Evolutionary conservation across 192 early-diverging fungal genomes (phyloP), one percentile per base, ranked within the genome.

Genomic region (Gaertneriomyces semiglobifer): DNA sequence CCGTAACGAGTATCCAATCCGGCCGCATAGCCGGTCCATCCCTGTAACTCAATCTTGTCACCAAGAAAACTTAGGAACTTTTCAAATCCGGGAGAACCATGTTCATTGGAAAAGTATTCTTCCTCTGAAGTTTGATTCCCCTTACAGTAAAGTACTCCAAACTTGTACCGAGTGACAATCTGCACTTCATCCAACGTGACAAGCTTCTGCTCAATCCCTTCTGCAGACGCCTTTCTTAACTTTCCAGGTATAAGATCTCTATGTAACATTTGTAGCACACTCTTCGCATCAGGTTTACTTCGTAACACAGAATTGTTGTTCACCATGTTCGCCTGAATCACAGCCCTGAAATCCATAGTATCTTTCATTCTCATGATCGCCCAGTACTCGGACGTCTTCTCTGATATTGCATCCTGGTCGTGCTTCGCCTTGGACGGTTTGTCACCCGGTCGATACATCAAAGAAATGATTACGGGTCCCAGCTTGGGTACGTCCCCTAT

Each of bases 61-160:
- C 80, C 81, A 4, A 82, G n/a, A 20, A 52, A 25, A 0, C 6
- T 10, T 9, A 82, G 50, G 53, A 82, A 83, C 40, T 12, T 60
- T 10, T 78, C 62, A 41, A 79, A 79, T 8, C 58, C 45, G 39
- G 42, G 61, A 55, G 47, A 65, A 42, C 74, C 74, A 11, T 44
- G 20, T 65, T 79, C 77, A 60, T 81, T 81, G 45, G 66, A 44
- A 45, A 81, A 82, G 12, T 73, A 62, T 44, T 81, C 73, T 11
- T 81, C 73, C 42, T 81, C 80, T 5, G 73, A 63, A 7, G 40
- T 77, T 51, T 81, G 80, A 10, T 70, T 77, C 0, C 40, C 58
- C 44, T 65, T 74, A 42, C 57, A 60, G 53, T 67, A 59, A 1
- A 78, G 18, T 14, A 74, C 60, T 5, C 77, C 77, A 56, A 78